Base-by-base conservation (phyloP, 2,329 filamentous ascomycete genomes). In the Capronia americana region DNA sequence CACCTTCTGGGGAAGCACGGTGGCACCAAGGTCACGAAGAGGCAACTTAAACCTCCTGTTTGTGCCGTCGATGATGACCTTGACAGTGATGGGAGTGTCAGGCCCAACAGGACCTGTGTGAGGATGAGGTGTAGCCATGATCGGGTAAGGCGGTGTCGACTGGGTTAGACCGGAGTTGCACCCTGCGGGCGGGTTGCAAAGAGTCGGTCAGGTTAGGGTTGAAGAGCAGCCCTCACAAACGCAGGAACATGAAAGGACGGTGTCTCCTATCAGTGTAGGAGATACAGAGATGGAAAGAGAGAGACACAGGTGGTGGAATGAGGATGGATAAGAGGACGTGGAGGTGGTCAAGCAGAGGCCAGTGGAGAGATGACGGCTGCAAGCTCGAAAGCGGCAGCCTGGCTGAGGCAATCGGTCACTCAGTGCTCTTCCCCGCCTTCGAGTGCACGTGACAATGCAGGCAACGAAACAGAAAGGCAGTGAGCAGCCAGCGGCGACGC, bases 1-100 rank as follows among this genome's bases (percentile, higher is more conserved):
- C 86, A 98, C 95, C 87, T 94, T 96, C 74, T 88, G 84, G 73
- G 93, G 92, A 46, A 99, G 87, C 55, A 88, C 85, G 70, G 82
- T 83, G 57, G 90, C 87, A 69, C 87, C 88, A 64, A 98, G 88
- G 73, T 98, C 94, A 77, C 89, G 88, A 75, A 98, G 86, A 63
- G 92, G 90, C 71, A 98, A 86, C 86, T 96, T 97, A 83, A 96
- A 91, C 74, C 93, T 91, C 75, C 91, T 89, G 74, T 89, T 90
- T 74, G 81, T 83, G 66, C 92, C 92, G 75, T 93, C 88, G 75
- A 90, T 88, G 75, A 87, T 86, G 76, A 96, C 86, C 84, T 98
- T 98, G 81, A 97, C 83, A 71, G 90, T 92, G 79, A 98, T 91
- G 71, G 87, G 82, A 60, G 91, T 92, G 69, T 93, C 90, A 63